Percentiles rank a stretch among this genome's conserved stretches.
phyloP scores from a whole-genome alignment of 371 early-diverging fungal species.

The Actinomortierella ambigua region DNA sequence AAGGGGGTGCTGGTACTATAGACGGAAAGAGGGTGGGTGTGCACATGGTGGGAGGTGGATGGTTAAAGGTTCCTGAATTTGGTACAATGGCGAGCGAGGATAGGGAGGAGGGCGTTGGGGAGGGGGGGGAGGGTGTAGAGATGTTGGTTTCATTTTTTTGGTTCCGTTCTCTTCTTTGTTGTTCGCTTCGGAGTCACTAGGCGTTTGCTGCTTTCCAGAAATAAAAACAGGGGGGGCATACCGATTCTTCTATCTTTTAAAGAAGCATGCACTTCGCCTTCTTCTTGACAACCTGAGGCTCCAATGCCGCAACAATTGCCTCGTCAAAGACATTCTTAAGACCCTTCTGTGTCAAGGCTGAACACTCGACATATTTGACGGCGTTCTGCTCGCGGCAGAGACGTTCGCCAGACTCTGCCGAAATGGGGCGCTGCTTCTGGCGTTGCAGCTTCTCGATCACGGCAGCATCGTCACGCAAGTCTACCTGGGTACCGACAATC shows the following conservation, averaged over 20 bases:
- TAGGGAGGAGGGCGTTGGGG: too few species aligned
- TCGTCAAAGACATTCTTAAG: slow-evolving; percentile 99
- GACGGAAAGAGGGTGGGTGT: too few species aligned
- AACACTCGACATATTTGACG: slow-evolving; percentile 97
- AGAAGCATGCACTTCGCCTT: slow-evolving; percentile 78
- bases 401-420: slow-evolving; percentile 81
- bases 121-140: too few species aligned
- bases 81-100: slow-evolving; percentile 14
- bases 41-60: too few species aligned
- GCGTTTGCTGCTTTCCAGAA: neutral
- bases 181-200: neutral
- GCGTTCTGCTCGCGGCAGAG: slow-evolving; percentile 91
- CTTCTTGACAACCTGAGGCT: slow-evolving; percentile 87
- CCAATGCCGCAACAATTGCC: slow-evolving; percentile 97
- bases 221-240: neutral
- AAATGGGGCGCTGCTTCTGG: slow-evolving; percentile 86
- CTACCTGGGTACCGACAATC: slow-evolving; percentile 96
- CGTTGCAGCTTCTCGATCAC: slow-evolving; percentile 82
- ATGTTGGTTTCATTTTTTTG: too few species aligned
- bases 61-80: too few species aligned
- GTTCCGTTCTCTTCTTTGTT: neutral
- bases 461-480: slow-evolving; percentile 89
- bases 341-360: slow-evolving; percentile 94
- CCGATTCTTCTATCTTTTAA: slow-evolving; percentile 42
- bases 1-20: neutral